Evolutionary conservation across 208 protist genomes (phyloP).

Genomic region (Phytomonas francai): DNA sequence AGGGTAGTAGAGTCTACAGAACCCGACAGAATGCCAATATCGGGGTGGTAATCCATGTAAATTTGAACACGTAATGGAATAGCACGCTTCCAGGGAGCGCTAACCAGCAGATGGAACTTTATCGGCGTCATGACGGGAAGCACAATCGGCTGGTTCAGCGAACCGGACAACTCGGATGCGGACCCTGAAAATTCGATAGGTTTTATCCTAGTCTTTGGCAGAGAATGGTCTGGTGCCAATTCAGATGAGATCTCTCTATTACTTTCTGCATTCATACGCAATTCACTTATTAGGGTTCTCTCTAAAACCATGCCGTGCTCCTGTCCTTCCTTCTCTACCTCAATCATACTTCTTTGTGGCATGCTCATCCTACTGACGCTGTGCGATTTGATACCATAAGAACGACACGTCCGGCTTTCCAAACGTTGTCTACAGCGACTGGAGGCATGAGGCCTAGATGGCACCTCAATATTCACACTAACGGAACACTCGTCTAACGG

Average conservation of each 20-base stretch:
- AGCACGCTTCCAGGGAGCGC: conserved; percentile 48
- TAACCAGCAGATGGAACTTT: conserved; percentile 33
- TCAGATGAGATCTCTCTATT: not conserved
- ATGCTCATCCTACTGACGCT: not conserved
- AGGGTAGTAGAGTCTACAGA: conserved; percentile 30
- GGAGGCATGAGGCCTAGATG: conserved; percentile 5
- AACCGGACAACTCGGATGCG: not conserved
- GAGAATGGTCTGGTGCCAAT: not conserved
- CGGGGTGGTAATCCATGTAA: conserved; percentile 48
- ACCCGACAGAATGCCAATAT: conserved; percentile 65
- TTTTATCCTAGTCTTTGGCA: not conserved
- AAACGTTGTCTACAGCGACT: not conserved
- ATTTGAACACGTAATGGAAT: conserved; percentile 54
- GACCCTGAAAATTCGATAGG: not conserved
- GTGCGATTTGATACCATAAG: not conserved
- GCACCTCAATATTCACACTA: conserved; percentile 23
- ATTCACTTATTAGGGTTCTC: not conserved
- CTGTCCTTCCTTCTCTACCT: not conserved
- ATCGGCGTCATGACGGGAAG: conserved; percentile 55
- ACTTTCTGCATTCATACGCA: not conserved
- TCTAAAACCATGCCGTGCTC: not conserved
- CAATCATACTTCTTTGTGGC: not conserved
- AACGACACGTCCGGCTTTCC: not conserved
- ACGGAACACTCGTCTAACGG: conserved; percentile 73
- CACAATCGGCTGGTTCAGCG: conserved; percentile 16